phyloP scores from a whole-genome alignment of 495 filamentous ascomycete genomes.

The Thermothielavioides terrestris region DNA sequence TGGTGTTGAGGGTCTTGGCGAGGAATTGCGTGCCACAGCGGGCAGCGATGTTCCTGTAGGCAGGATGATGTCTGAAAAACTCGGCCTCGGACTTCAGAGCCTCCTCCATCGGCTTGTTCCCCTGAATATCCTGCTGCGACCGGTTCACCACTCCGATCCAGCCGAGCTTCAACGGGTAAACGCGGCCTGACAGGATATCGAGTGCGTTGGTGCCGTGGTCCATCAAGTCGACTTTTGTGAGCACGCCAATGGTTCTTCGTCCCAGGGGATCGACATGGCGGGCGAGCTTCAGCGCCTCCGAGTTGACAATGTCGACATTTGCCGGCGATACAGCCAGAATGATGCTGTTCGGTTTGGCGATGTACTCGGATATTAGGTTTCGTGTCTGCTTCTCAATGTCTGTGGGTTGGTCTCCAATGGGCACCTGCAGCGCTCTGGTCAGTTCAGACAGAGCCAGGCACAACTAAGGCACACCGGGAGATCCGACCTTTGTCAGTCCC shows the following conservation, averaged over 20 bases:
- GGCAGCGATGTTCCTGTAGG: slow-evolving; percentile 91
- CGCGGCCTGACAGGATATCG: slow-evolving; percentile 90
- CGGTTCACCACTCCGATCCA: slow-evolving; percentile 98
- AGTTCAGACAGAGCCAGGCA: slow-evolving; percentile 5
- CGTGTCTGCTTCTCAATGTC: slow-evolving; percentile 99
- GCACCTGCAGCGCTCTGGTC: slow-evolving; percentile 47
- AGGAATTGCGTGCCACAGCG: slow-evolving; percentile 93
- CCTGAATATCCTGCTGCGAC: slow-evolving; percentile 97
- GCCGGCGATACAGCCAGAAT: slow-evolving; percentile 94
- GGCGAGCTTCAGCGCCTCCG: slow-evolving; percentile 93
- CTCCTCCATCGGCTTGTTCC: slow-evolving; percentile 81
- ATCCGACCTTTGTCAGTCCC: slow-evolving; percentile 80
- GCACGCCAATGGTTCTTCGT: slow-evolving; percentile 87
- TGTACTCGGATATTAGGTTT: slow-evolving; percentile 95
- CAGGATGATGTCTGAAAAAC: slow-evolving; percentile 94
- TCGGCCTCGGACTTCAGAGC: slow-evolving; percentile 85
- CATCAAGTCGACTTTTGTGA: slow-evolving; percentile 98
- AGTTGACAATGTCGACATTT: slow-evolving; percentile 98
- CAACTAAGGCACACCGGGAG: background rate
- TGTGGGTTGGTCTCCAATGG: slow-evolving; percentile 94
- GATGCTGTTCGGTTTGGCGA: slow-evolving; percentile 98
- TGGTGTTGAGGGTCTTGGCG: slow-evolving; percentile 89
- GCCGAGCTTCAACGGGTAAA: slow-evolving; percentile 93
- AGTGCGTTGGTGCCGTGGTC: slow-evolving; percentile 98
- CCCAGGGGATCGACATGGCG: slow-evolving; percentile 95